These are phyloP conservation scores for Nitzschia putrida DNA, from an alignment of 108 stramenopile genomes.

Conservation along the genomic window DNA sequence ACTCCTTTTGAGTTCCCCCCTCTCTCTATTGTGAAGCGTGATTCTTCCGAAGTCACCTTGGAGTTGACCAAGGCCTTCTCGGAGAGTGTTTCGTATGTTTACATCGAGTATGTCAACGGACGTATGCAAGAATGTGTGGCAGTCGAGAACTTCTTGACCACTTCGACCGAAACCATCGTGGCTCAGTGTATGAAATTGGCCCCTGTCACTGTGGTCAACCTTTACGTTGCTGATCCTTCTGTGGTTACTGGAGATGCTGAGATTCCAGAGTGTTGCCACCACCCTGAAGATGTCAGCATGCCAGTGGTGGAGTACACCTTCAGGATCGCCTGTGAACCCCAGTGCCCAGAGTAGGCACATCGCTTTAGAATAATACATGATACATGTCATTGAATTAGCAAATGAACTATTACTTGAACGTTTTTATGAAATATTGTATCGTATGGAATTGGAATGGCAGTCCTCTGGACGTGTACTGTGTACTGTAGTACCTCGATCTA, in stretches of 20 bases:
- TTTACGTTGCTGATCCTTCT: constrained; percentile 1
- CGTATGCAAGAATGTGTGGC: neutral
- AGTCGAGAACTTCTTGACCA: neutral
- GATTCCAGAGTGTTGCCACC: constrained; percentile 26
- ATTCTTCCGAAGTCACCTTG: neutral
- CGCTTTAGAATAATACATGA: no score
- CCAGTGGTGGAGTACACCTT: constrained; percentile 23
- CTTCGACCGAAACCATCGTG: neutral
- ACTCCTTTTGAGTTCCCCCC: neutral
- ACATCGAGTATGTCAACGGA: neutral
- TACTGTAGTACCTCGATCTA: no score
- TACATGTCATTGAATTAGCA: no score
- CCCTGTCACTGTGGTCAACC: constrained; percentile 7
- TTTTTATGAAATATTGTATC: no score
- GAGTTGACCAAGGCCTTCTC: neutral
- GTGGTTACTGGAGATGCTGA: neutral
- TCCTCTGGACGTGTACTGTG: no score
- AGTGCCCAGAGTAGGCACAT: constrained; percentile 7
- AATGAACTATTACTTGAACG: no score
- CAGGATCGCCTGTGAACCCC: constrained; percentile 17
- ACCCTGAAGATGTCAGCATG: neutral
- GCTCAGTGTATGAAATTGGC: constrained; percentile 9
- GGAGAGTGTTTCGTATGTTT: neutral
- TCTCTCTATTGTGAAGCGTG: neutral
- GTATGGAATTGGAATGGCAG: no score